Conservation (phyloP, 2,329 filamentous ascomycete species). For the Mycosphaerella arachidis region DNA sequence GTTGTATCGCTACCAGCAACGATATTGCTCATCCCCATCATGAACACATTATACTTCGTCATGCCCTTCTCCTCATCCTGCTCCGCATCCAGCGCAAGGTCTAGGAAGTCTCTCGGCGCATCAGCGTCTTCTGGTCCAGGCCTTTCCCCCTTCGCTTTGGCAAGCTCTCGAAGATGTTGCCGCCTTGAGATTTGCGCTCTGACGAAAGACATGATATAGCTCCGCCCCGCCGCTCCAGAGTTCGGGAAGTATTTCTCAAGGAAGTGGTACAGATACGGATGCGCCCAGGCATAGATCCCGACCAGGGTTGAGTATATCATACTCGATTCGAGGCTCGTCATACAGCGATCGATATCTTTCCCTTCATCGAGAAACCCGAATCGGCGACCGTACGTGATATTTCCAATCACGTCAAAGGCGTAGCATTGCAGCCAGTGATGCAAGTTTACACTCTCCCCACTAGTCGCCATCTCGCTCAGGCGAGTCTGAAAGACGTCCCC, state of each 20-base stretch:
- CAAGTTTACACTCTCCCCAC: slow-evolving; percentile 14
- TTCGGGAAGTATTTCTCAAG: slow-evolving; percentile 12
- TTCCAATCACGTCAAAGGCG: slow-evolving; percentile 39
- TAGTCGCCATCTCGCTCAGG: slow-evolving; percentile 8
- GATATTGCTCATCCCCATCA: slow-evolving; percentile 20
- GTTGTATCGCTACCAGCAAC: slow-evolving; percentile 35
- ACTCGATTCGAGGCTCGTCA: slow-evolving; percentile 12
- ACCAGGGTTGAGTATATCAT: slow-evolving; percentile 12
- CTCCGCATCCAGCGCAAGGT: slow-evolving; percentile 18
- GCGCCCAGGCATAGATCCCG: slow-evolving; percentile 17
- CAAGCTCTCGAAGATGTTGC: slow-evolving; percentile 4
- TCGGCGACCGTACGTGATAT: slow-evolving; percentile 32
- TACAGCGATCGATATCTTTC: slow-evolving; percentile 28
- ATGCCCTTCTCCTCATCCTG: slow-evolving; percentile 17
- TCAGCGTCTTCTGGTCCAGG: slow-evolving; percentile 7
- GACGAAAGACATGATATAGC: slow-evolving; percentile 12
- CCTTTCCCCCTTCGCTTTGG: slow-evolving; percentile 7
- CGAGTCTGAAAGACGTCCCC: slow-evolving; percentile 13
- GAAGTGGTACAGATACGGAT: slow-evolving; percentile 14
- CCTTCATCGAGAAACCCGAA: slow-evolving; percentile 38
- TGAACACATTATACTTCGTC: slow-evolving; percentile 19
- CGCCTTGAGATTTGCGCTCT: slow-evolving; percentile 9
- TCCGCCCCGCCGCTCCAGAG: slow-evolving; percentile 12
- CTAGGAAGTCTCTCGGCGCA: slow-evolving; percentile 16
- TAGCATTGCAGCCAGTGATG: slow-evolving; percentile 32